Evolutionary conservation across 768 basidiomycete genomes (phyloP), one percentile per base, ranked within the genome.

Genomic region (Naganishia onofrii): DNA sequence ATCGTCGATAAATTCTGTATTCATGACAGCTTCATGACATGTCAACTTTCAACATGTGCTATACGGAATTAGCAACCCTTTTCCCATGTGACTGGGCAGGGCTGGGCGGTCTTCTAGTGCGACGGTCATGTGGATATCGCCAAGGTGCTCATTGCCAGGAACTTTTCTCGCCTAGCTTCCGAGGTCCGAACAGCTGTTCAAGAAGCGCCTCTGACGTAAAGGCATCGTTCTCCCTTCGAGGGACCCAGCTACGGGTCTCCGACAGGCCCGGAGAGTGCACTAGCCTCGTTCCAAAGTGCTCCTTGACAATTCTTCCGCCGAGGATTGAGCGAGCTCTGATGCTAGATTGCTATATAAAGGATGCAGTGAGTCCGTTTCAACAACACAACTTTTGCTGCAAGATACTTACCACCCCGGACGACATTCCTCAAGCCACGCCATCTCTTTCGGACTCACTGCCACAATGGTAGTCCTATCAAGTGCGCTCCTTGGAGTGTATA

Each of bases 381-480:
- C 48, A 17, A 3, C 7, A n/a, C n/a, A 7, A 21, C 19, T 51
- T 51, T 26, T 17, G 12, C 19, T n/a, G 21, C 1, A 7, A n/a
- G 23, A 1, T 23, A n/a, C 46, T 46, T n/a, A n/a, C n/a, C 46
- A 51, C 48, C 19, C 6, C 7, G 21, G 48, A 51, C 48, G 3
- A n/a, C 19, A n/a, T n/a, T n/a, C 48, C 48, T 23, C n/a, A 51
- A 21, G 19, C 48, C n/a, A 51, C 4, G n/a, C 48, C n/a, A 26
- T 23, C 19, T 26, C 48, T 51, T 51, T 51, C 48, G 48, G 48
- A 6, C 48, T 51, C 48, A 13, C 23, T 1, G 4, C 23, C n/a
- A 44, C 42, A 36, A 63, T 63, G 60, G 60, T 63, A 36, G 60
- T 63, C 38, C 38, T 63, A n/a, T 44, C 60, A 42, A 44, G n/a